A percentile compares a stretch with the other conserved stretches of the same genome.
Evolutionary conservation across 768 basidiomycete genomes (phyloP).

Genomic region (Cystobasidium onofrii): DNA sequence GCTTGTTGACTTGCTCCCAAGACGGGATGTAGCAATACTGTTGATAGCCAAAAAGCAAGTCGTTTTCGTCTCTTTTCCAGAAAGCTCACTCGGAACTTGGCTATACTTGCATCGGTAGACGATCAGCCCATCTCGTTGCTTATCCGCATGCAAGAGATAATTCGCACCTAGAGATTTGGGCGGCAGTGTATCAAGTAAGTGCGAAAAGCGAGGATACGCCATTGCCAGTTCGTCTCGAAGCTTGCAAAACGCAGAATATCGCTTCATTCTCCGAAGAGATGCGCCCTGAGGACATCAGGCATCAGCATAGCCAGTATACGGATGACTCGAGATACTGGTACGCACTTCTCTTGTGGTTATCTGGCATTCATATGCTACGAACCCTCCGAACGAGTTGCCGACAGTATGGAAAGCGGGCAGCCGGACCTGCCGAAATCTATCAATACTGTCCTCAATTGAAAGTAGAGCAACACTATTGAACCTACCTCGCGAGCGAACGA

Average conservation of each 20-base stretch:
- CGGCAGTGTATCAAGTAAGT: conserved; percentile 33
- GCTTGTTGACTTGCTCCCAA: conserved; percentile 26
- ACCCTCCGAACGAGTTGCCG: conserved; percentile 19
- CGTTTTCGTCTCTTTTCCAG: conserved; percentile 38
- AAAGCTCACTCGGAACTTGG: conserved; percentile 40
- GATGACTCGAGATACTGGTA: not conserved
- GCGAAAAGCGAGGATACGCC: conserved; percentile 26
- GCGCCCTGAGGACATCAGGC: conserved; percentile 32
- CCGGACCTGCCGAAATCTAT: conserved; percentile 2
- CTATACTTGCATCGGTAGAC: not conserved
- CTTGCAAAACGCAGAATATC: conserved; percentile 41
- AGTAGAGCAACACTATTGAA: not conserved
- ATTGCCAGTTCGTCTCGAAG: conserved; percentile 35
- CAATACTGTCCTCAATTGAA: not conserved
- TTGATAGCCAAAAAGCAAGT: conserved; percentile 36
- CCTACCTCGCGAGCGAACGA: conserved; percentile 21
- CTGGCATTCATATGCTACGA: conserved; percentile 21
- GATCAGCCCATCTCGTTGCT: no score
- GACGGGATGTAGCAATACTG: conserved; percentile 31
- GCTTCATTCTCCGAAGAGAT: conserved; percentile 33
- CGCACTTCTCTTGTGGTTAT: conserved; percentile 16
- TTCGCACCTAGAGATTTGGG: conserved; percentile 39
- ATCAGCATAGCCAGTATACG: not conserved
- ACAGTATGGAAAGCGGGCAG: conserved; percentile 25
- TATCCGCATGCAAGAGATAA: no score